Evolutionary conservation across 371 early-diverging fungal genomes (phyloP), one percentile per base, ranked within the genome.

Genomic region (Mucor mucedo): DNA sequence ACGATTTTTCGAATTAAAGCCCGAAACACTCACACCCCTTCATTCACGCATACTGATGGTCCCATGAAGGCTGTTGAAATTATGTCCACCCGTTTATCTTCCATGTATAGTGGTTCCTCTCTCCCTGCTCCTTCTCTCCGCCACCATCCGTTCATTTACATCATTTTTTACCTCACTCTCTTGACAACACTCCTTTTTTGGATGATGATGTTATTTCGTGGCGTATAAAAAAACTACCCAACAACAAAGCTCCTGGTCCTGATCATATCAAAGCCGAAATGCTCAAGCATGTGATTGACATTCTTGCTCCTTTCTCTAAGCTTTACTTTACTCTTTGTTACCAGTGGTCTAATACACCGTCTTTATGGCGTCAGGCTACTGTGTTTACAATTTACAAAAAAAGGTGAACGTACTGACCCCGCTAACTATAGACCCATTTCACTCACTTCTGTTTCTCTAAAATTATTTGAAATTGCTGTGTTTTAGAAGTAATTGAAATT

Each of bases 371-470:
- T 3, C 52, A 38, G 9, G 72, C 73, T 7, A 66, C 66, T 38
- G 68, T 72, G 0, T 60, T 66, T 7, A 69, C 76, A 0, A 68
- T 72, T 10, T 60, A 45, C 54, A n/a, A 68, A 68, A 47, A 73
- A 73, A 29, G 70, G 70, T 40, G 66, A 65, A 27, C 21, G 28
- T 3, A 14, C 41, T 11, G 41, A 56, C 14, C 58, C 73, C 7
- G 56, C 42, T 10, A 73, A 69, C 49, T 69, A 60, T 21, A 40
- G 67, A 5, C 73, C 70, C 3, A 69, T 69, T 9, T 63, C 61
- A 6, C 33, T 69, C 3, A 69, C 69, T 5, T 69, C 73, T 10
- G 57, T 69, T 13, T 1, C 69, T n/a, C 38, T 69, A 7, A 72
- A 69, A 53, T 32, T 68, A 0, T 54, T 72, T 44, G 69, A 73